phyloP scores from a whole-genome alignment of 306 rosid genomes.

The Biancaea sappan region DNA sequence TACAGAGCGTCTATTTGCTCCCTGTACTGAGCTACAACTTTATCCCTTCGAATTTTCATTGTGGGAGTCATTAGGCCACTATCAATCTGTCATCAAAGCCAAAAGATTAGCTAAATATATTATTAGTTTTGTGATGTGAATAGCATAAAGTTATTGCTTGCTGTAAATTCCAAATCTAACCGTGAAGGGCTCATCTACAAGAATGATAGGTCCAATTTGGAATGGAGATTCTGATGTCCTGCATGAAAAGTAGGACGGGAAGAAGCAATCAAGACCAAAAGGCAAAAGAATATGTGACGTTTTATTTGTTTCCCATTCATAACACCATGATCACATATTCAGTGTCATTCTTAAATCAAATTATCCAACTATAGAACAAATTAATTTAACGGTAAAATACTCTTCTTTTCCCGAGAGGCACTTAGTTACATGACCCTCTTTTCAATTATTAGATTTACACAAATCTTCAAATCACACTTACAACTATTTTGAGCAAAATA shows the following conservation, averaged over 20 bases:
- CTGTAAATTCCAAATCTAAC: slow-evolving; percentile 44
- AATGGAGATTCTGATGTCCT: slow-evolving; percentile 79
- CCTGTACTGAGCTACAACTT: slow-evolving; percentile 54
- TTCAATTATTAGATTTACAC: too few relatives aligned
- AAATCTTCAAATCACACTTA: too few relatives aligned
- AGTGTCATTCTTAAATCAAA: neutral
- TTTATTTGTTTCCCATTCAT: neutral
- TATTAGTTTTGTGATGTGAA: slow-evolving; percentile 4
- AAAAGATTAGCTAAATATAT: slow-evolving; percentile 28
- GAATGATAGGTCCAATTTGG: slow-evolving; percentile 89
- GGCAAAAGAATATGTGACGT: too few relatives aligned
- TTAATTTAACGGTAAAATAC: too few relatives aligned
- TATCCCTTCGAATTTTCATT: slow-evolving; percentile 86
- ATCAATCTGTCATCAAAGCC: slow-evolving; percentile 67
- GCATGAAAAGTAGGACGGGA: slow-evolving; percentile 30
- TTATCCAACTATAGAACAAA: slow-evolving; percentile 6
- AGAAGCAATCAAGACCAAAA: neutral
- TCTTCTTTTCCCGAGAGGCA: too few relatives aligned
- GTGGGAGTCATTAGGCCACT: slow-evolving; percentile 90
- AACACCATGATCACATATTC: slow-evolving; percentile 1
- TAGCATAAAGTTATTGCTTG: slow-evolving; percentile 7
- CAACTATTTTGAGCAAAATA: too few relatives aligned
- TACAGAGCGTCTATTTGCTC: slow-evolving; percentile 74
- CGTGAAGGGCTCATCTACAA: slow-evolving; percentile 79
- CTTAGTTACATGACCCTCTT: too few relatives aligned